Evolutionary conservation across 2,329 filamentous ascomycete species (phyloP), one percentile per base, ranked within the genome.

Genomic region (Microcyclosporella mali): DNA sequence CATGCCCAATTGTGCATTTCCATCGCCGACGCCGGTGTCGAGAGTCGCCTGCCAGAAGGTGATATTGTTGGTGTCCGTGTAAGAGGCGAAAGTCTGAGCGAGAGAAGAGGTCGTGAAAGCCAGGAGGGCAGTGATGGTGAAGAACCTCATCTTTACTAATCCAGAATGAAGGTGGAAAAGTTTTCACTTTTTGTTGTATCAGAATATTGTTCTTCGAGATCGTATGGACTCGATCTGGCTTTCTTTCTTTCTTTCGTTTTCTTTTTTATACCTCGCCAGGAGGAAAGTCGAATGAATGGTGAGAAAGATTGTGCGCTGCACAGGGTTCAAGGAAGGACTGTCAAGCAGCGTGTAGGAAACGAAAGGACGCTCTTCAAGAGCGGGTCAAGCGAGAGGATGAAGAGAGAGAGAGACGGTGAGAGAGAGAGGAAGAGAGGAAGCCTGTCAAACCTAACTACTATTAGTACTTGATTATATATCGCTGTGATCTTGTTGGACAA

Each of bases 1-100:
- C 39, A 81, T 54, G 55, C 78, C 78, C 37, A 75, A 76, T 25
- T 69, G 72, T 38, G 75, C 67, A 28, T 70, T 70, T 43, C 70
- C 73, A 12, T 57, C 51, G 12, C 67, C 67, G 7, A 67, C 60
- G 4, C 62, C 61, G 40, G 66, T 60, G 28, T 59, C 53, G 28
- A 72, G 68, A 10, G 61, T 66, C 58, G 70, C 76, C 36, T 72
- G 72, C 53, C 73, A 70, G 60, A 79, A 78, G 19, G 60, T 64
- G 51, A 79, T 78, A 15, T 72, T 72, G 8, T 75, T 75, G 19
- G 66, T 64, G 33, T 58, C 58, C 14, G 56, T 59, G 50, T 48
- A 58, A 11, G 45, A 33, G n/a, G 41, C 37, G 47, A 57, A 55
- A 14, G 47, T 47, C 41, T 61, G 59, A 19, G 50, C 57, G 12